These are phyloP conservation scores for Trichosporon coremiiforme DNA, from an alignment of 1,284 basidiomycete genomes.

Conservation along the genomic window DNA sequence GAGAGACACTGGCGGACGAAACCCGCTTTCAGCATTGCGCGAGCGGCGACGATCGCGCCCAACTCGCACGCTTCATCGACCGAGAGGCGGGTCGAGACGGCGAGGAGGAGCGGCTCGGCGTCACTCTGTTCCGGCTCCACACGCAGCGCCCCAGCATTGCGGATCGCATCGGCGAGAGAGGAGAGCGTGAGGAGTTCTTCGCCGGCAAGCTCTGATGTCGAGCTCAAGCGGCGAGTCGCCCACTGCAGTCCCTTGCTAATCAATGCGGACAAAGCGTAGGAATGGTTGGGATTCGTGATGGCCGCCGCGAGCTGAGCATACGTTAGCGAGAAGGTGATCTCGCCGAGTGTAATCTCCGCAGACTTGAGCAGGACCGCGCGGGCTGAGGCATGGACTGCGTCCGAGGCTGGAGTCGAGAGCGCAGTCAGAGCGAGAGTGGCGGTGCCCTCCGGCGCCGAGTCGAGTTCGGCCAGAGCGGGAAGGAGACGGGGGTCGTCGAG, in stretches of 20 bases:
- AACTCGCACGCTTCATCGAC: conserved; percentile 61
- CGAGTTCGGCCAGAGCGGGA: conserved; percentile 25
- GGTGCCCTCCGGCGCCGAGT: background rate
- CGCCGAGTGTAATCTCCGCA: background rate
- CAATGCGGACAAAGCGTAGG: conserved; percentile 25
- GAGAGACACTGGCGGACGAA: conserved; percentile 51
- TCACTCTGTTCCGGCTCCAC: conserved; percentile 63
- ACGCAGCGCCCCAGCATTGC: conserved; percentile 15
- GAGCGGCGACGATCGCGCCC: conserved; percentile 56
- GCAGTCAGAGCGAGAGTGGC: conserved; percentile 22
- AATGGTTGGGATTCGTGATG: conserved; percentile 12
- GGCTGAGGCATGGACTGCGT: conserved; percentile 24
- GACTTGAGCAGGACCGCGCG: conserved; percentile 14
- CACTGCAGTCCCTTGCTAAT: conserved; percentile 36
- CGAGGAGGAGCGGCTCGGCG: conserved; percentile 72
- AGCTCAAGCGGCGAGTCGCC: conserved; percentile 33
- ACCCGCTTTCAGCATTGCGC: conserved; percentile 61
- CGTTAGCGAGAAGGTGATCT: conserved; percentile 1
- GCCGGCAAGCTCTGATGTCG: conserved; percentile 25
- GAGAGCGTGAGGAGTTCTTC: conserved; percentile 23
- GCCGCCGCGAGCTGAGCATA: conserved; percentile 21
- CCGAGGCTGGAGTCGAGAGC: conserved; percentile 16
- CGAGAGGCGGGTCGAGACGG: conserved; percentile 65
- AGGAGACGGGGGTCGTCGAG: conserved; percentile 31
- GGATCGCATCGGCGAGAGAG: conserved; percentile 21